These are phyloP conservation scores for Lonicera japonica DNA, from an alignment of 129 eudicot genomes.

Conservation along the genomic window DNA sequence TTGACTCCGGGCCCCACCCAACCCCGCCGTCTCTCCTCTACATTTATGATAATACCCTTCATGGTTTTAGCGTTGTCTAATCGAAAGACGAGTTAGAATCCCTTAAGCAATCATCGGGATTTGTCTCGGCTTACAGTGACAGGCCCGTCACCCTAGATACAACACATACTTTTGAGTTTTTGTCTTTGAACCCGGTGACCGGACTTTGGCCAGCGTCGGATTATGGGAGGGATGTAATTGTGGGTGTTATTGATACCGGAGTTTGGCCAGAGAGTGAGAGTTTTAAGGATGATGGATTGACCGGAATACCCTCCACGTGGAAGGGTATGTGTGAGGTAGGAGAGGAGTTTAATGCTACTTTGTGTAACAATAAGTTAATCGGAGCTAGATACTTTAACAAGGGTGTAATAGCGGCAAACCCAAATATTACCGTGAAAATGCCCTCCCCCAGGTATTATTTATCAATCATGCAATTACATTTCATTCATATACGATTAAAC, in stretches of 20 bases:
- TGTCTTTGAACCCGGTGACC: conserved; percentile 27
- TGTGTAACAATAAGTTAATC: conserved; percentile 40
- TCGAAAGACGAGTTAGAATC: conserved; percentile 24
- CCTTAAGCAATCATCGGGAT: conserved; percentile 17
- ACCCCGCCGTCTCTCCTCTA: conserved; percentile 22
- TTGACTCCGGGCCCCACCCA: not conserved
- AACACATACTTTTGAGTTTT: conserved; percentile 33
- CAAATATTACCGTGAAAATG: conserved; percentile 15
- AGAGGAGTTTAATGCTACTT: conserved; percentile 25
- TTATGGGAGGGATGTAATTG: conserved; percentile 37
- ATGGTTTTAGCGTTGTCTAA: conserved; percentile 35
- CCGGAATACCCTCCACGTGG: conserved; percentile 32
- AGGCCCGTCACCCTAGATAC: conserved; percentile 25
- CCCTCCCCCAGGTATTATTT: conserved; percentile 28
- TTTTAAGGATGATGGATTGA: conserved; percentile 43
- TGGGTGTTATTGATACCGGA: conserved; percentile 44
- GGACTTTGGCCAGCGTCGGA: conserved; percentile 42
- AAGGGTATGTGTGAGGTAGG: conserved; percentile 43
- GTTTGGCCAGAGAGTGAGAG: conserved; percentile 48
- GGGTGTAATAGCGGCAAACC: conserved; percentile 23
- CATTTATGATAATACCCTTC: conserved; percentile 27
- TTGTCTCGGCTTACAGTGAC: conserved; percentile 32
- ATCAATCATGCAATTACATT: too few relatives aligned
- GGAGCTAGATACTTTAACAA: conserved; percentile 44
- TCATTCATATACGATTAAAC: too few relatives aligned